Base-by-base conservation (phyloP, 2,329 filamentous ascomycete species). In the Sporothrix protearum region DNA sequence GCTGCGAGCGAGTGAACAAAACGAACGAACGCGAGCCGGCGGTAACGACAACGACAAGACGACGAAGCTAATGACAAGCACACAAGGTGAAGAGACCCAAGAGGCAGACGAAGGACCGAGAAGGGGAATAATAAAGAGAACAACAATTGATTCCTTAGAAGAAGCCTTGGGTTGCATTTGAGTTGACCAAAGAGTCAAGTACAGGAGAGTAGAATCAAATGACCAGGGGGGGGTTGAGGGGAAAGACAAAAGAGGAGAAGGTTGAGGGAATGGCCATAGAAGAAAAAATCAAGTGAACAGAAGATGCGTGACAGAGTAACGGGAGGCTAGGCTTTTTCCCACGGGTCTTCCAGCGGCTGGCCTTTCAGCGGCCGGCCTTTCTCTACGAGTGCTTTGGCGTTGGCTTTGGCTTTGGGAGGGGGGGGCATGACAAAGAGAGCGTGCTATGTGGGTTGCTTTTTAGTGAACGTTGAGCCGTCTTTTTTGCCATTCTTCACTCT, bases 71-170 rank as follows among this genome's bases (percentile, higher is more conserved):
- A 22, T 22, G 64, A 51, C 64, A 67, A 33, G 25, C 64, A 51
- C 25, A 8, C 22, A 16, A 22, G 25, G 19, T 49, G 45, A 42
- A 51, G 19, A 36, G 36, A 33, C 45, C 47, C 5, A 51, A 36
- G 28, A 69, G 8, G 47, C 33, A 71, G 49, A 71, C 69, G 69
- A 68, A 53, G 39, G 69, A 71, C 61, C 30, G 66, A 55, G 53
- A 69, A 55, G 66, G 25, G 66, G 57, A 55, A 39, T 28, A 53
- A 14, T 5, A 68, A 67, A 25, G n/a, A 42, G 5, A 57, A 68
- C 25, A 7, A 30, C 10, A 25, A 61, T 4, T 7, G 33, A 33
- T 14, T 16, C 25, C 63, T 25, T 33, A 33, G 49, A 66, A 1
- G 12, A n/a, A n/a, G 16, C 25, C 36, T 22, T 33, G 36, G 19